These are phyloP conservation scores for Populus ilicifolia DNA, from an alignment of 345 rosid species.

Conservation along the genomic window DNA sequence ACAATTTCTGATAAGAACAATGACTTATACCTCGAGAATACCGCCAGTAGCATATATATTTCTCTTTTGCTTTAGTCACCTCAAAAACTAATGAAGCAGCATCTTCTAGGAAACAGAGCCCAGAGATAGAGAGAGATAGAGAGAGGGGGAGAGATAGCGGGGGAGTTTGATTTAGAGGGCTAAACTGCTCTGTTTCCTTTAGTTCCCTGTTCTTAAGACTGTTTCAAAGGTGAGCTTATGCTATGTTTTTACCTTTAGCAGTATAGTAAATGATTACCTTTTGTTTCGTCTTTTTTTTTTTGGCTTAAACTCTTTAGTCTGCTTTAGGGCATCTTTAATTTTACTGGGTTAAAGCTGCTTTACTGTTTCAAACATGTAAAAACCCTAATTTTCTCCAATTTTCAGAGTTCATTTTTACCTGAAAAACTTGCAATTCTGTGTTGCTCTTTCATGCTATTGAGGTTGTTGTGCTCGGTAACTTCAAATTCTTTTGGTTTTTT, in stretches of 20 bases:
- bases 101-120: conserved; percentile 14
- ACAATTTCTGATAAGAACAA: rapidly evolving
- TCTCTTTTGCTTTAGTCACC: not conserved
- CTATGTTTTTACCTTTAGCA: not conserved
- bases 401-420: not conserved
- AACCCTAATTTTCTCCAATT: conserved; percentile 17
- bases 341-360: conserved; percentile 26
- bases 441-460: not conserved
- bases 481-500: not conserved
- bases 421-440: not conserved
- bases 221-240: conserved; percentile 11
- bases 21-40: conserved; percentile 5
- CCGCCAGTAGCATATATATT: conserved; percentile 12
- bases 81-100: conserved; percentile 13
- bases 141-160: not conserved
- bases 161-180: not conserved
- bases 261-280: not conserved
- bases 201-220: not conserved
- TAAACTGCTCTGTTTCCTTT: not conserved
- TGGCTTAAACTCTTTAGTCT: not conserved
- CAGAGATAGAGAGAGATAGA: not conserved
- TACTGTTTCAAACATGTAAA: conserved; percentile 18
- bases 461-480: not conserved
- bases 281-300: not conserved
- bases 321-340: conserved; percentile 18